Base-by-base conservation (phyloP, 169 alveolate species). In the Eimeria acervulina region DNA sequence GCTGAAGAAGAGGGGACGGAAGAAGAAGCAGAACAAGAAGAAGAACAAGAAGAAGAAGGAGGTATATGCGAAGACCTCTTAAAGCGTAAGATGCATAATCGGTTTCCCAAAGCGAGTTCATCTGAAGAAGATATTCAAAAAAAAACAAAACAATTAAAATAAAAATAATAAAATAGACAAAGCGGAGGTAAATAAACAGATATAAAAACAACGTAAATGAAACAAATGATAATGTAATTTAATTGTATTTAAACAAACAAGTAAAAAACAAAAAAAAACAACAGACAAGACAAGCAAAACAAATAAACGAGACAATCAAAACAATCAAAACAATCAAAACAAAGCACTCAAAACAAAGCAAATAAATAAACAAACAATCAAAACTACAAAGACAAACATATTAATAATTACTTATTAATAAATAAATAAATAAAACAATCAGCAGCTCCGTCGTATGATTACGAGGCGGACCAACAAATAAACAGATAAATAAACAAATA, bases 21-120 rank as follows among this genome's bases (percentile, higher is more conserved):
- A n/a, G n/a, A n/a, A n/a, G n/a, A n/a, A n/a, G n/a, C n/a, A n/a
- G n/a, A n/a, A n/a, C n/a, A n/a, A n/a, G n/a, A n/a, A n/a, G n/a
- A n/a, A n/a, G n/a, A n/a, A n/a, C n/a, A 28, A 10, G n/a, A 28
- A 21, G 74, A 28, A 28, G n/a, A 23, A 17, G 63, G 1, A 55
- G 63, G 13, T 31, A 8, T 10, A 33, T 10, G 66, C 40, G 63
- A n/a, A 33, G 89, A 78, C 33, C 89, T 19, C 89, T 78, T 78
- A 63, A 78, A 78, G 44, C 89, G 89, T 55, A 78, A 78, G 21
- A 78, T 78, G 40, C 63, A 38, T 63, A 78, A 33, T 33, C 89
- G 89, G 23, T 31, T 42, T 59, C 89, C 89, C 19, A 78, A 63
- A 28, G 72, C 72, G 21, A 81, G 42, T 81, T 47, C 68, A 61